phyloP scores from a whole-genome alignment of 495 filamentous ascomycete species.

The Neurospora sp. region DNA sequence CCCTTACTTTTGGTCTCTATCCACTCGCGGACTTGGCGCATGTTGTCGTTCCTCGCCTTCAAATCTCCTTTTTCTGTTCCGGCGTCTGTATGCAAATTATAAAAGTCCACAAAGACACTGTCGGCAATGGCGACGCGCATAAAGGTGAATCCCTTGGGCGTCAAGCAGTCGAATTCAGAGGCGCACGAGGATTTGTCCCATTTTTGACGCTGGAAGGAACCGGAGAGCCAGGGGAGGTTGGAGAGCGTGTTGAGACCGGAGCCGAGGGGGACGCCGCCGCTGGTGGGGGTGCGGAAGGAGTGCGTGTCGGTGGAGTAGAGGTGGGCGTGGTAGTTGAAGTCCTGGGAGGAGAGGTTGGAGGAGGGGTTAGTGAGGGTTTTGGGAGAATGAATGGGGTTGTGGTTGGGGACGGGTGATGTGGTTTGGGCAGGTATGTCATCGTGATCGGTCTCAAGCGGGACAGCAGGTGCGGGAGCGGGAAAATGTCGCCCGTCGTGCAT shows the following conservation, averaged over 20 bases:
- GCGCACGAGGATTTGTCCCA: constrained; percentile 48
- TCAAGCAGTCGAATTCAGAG: constrained; percentile 47
- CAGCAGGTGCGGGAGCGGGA: neutral
- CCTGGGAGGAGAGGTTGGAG: constrained; percentile 15
- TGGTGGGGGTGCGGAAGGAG: constrained; percentile 48
- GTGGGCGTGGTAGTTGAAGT: constrained; percentile 56
- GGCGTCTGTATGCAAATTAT: constrained; percentile 56
- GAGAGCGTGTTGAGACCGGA: constrained; percentile 52
- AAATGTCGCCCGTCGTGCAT: neutral
- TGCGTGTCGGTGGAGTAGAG: constrained; percentile 47
- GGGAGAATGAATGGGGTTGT: no score
- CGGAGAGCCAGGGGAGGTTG: constrained; percentile 38
- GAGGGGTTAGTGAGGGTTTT: neutral
- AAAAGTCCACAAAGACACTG: no score
- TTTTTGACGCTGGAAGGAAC: constrained; percentile 42
- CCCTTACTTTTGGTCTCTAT: constrained; percentile 42
- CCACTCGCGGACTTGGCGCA: constrained; percentile 45
- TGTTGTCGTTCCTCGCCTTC: constrained; percentile 41
- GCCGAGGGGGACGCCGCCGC: constrained; percentile 50
- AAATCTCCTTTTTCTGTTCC: constrained; percentile 40
- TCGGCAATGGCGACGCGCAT: no score
- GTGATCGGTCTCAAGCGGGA: neutral
- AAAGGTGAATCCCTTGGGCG: constrained; percentile 55
- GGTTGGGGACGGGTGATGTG: neutral
- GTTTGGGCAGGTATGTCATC: no score